phyloP scores from a whole-genome alignment of 2,329 filamentous ascomycete species.

The Trichoderma asperellum region DNA sequence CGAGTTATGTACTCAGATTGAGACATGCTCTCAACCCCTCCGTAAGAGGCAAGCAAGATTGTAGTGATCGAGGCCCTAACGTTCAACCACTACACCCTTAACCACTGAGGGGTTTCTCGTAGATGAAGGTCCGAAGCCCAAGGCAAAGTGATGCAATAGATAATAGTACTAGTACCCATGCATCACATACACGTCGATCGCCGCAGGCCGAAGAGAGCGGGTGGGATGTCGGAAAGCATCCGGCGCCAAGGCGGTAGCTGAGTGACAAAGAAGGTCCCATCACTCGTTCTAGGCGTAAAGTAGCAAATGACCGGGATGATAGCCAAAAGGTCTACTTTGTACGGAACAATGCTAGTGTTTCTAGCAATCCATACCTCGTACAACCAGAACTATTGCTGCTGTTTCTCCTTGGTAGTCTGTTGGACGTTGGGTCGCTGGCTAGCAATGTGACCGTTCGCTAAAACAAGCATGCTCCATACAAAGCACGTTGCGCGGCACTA shows the following conservation, averaged over 20 bases:
- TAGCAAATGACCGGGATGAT: not conserved
- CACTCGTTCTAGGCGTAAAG: not conserved
- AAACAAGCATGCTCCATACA: not conserved
- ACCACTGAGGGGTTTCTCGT: not conserved
- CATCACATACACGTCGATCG: slow-evolving; percentile 15
- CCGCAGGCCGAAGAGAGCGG: not conserved
- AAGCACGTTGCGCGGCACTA: not conserved
- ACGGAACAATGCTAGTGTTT: not conserved
- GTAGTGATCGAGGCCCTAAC: not conserved
- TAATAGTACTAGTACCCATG: not conserved
- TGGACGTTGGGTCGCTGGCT: not conserved
- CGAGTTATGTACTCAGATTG: not conserved
- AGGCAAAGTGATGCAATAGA: slow-evolving; percentile 14
- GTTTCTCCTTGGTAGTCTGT: not conserved
- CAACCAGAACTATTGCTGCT: not conserved
- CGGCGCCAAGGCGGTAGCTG: slow-evolving; percentile 26
- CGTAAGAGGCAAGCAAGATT: not conserved
- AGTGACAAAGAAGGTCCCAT: slow-evolving; percentile 8
- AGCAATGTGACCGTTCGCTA: not conserved
- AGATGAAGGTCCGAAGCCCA: not conserved
- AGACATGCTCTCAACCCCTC: not conserved
- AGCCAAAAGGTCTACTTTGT: not conserved
- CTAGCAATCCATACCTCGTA: not conserved
- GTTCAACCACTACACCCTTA: not conserved
- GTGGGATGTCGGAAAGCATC: slow-evolving; percentile 25